Percentiles rank a stretch among this genome's conserved stretches.
phyloP scores from a whole-genome alignment of 106 monocot genomes.

The Dioscorea alata region DNA sequence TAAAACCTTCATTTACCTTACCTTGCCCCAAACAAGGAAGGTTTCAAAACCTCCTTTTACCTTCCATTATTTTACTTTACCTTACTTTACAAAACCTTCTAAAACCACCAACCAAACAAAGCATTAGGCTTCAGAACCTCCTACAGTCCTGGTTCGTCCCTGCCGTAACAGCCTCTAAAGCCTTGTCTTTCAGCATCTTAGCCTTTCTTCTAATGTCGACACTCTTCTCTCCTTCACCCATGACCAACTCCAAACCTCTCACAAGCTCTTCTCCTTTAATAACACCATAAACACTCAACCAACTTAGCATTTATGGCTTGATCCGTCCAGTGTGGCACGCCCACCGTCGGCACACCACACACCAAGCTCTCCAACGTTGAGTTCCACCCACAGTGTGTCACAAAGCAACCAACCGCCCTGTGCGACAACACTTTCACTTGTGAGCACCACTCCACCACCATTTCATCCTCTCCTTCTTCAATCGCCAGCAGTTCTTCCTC shows the following conservation, averaged over 20 bases:
- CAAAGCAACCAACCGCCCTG: conserved; percentile 24
- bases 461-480: conserved; percentile 6
- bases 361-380: conserved; percentile 23
- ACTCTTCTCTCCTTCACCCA: conserved; percentile 4
- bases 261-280: neutral
- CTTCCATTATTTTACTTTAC: too few relatives aligned
- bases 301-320: conserved; percentile 30
- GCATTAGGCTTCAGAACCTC: too few relatives aligned
- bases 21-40: too few relatives aligned
- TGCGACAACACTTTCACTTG: conserved; percentile 37
- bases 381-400: conserved; percentile 16
- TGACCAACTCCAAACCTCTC: conserved; percentile 21
- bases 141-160: too few relatives aligned
- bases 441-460: conserved; percentile 46
- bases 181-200: neutral
- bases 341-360: conserved; percentile 25
- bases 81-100: too few relatives aligned
- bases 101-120: too few relatives aligned
- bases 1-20: too few relatives aligned
- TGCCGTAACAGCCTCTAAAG: neutral
- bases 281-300: neutral
- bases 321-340: conserved; percentile 28
- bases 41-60: too few relatives aligned
- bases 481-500: conserved; percentile 10
- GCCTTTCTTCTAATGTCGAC: neutral